Conservation (phyloP, 2,329 filamentous ascomycete species). For the Fusarium goolgardi region DNA sequence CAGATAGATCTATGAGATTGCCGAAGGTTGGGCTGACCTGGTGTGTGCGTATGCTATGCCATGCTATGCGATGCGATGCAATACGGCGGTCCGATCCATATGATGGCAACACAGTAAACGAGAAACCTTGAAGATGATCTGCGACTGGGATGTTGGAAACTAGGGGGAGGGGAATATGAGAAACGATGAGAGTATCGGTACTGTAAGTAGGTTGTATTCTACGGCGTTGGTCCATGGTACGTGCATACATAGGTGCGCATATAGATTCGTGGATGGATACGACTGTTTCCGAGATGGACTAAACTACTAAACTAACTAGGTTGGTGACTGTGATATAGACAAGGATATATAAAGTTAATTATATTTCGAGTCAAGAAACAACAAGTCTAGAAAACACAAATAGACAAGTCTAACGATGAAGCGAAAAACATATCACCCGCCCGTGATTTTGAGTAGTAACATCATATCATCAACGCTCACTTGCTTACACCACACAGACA, state of each 20-base stretch:
- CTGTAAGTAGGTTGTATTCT: constrained; percentile 32
- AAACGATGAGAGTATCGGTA: constrained; percentile 16
- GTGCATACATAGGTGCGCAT: constrained; percentile 21
- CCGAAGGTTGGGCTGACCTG: constrained; percentile 12
- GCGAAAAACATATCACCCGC: background rate
- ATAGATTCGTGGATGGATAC: constrained; percentile 25
- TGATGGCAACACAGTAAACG: constrained; percentile 13
- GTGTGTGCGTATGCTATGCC: constrained; percentile 31
- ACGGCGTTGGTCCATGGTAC: constrained; percentile 18
- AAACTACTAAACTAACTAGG: constrained; percentile 1
- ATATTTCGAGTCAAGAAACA: background rate
- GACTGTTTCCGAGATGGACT: constrained; percentile 3
- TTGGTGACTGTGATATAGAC: constrained; percentile 19
- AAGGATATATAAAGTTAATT: constrained; percentile 8
- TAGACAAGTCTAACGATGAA: background rate
- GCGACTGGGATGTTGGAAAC: constrained; percentile 20
- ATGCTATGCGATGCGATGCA: background rate
- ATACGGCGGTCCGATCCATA: constrained; percentile 11
- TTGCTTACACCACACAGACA: background rate
- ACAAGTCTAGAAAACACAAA: background rate
- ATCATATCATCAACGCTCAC: background rate
- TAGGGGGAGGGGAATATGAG: constrained; percentile 11
- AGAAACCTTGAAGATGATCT: constrained; percentile 20
- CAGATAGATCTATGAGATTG: constrained; percentile 22
- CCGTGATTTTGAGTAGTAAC: background rate